Percentiles rank a stretch among this genome's conserved stretches.
Evolutionary conservation across 2,329 filamentous ascomycete species (phyloP).

Genomic region (Neonectria hederae): DNA sequence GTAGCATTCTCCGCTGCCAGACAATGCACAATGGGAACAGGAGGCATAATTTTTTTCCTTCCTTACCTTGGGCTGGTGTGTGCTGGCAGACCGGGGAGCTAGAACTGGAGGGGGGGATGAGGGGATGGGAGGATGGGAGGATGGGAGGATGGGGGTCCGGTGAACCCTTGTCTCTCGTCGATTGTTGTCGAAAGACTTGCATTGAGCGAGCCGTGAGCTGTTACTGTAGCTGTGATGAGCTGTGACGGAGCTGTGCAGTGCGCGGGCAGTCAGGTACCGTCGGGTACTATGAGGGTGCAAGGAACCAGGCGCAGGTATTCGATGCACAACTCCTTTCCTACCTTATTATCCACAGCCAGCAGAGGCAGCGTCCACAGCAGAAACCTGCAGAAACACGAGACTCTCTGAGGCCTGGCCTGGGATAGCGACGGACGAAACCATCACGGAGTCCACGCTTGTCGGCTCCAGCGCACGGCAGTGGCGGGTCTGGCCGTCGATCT

Average conservation of each 20-base stretch:
- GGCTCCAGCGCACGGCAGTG: conserved; percentile 34
- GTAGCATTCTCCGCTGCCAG: neutral
- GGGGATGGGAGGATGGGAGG: neutral
- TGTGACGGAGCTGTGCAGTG: neutral
- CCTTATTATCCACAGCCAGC: conserved; percentile 3
- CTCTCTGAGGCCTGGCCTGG: conserved; percentile 1
- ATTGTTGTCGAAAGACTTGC: conserved; percentile 10
- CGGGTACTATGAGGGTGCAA: conserved; percentile 20
- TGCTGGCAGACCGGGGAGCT: conserved; percentile 14
- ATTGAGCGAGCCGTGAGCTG: neutral
- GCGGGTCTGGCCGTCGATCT: conserved; percentile 26
- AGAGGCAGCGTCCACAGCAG: neutral
- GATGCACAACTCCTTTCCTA: conserved; percentile 10
- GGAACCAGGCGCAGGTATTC: conserved; percentile 8
- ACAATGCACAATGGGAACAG: neutral
- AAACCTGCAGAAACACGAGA: conserved; percentile 9
- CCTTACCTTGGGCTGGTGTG: neutral
- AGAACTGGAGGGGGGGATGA: conserved; percentile 15
- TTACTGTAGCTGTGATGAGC: neutral
- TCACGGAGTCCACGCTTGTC: conserved; percentile 38
- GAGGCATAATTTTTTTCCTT: neutral
- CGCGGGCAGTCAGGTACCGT: conserved; percentile 14
- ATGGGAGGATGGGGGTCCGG: conserved; percentile 5
- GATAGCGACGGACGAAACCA: conserved; percentile 22
- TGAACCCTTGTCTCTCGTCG: conserved; percentile 11